These are phyloP conservation scores for Claviceps sp. DNA, from an alignment of 2,329 filamentous ascomycete genomes.

Conservation along the genomic window DNA sequence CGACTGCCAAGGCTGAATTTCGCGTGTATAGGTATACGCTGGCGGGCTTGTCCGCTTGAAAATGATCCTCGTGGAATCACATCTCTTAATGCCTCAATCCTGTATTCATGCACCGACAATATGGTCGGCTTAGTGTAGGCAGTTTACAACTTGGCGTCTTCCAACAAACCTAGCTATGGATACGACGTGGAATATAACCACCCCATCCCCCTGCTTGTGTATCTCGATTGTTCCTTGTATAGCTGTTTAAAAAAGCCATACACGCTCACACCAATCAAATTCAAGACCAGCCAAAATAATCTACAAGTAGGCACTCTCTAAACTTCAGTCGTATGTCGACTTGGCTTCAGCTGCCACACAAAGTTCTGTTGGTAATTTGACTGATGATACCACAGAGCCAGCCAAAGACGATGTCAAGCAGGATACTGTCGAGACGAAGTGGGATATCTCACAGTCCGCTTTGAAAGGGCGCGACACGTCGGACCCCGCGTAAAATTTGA, in stretches of 20 bases:
- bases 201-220: not conserved
- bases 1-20: too few species aligned
- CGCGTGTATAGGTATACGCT: too few species aligned
- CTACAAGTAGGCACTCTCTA: conserved; percentile 40
- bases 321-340: conserved; percentile 66
- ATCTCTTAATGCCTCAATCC: too few species aligned
- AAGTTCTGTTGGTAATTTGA: conserved; percentile 56
- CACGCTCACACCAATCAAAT: not conserved
- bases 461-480: conserved; percentile 61
- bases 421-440: conserved; percentile 49
- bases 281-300: conserved; percentile 10
- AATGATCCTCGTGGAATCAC: too few species aligned
- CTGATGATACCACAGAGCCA: conserved; percentile 58
- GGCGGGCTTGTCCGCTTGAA: too few species aligned
- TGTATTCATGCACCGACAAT: too few species aligned
- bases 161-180: too few species aligned
- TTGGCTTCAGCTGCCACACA: conserved; percentile 60
- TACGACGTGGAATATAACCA: not conserved
- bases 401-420: conserved; percentile 50
- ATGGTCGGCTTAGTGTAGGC: too few species aligned
- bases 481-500: conserved; percentile 54
- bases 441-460: conserved; percentile 62
- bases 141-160: too few species aligned
- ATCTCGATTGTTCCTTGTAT: not conserved
- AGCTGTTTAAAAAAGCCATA: not conserved